Evolutionary conservation across 768 basidiomycete species (phyloP).

Genomic region (Boletus reticulatus): DNA sequence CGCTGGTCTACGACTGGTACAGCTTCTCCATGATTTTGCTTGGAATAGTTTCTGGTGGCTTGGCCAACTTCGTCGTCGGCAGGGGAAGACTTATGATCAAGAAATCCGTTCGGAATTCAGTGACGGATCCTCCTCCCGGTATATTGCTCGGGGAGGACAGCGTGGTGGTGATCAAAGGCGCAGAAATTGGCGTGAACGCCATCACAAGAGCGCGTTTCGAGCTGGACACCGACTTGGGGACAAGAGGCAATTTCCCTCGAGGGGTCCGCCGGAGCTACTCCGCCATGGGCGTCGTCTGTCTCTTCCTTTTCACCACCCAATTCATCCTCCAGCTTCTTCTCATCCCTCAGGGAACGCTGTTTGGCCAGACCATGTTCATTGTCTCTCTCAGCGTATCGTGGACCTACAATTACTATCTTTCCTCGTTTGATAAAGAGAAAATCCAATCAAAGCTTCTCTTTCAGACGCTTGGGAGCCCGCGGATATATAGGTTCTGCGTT

Average conservation of each 20-base stretch:
- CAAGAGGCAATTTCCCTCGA: neutral
- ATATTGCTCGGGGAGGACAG: constrained; percentile 18
- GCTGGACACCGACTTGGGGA: constrained; percentile 9
- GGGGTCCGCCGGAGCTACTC: constrained; percentile 4
- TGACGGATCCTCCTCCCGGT: constrained; percentile 20
- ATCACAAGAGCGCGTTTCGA: constrained; percentile 28
- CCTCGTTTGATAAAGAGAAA: constrained; percentile 30
- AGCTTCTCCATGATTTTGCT: constrained; percentile 31
- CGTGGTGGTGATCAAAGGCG: constrained; percentile 26
- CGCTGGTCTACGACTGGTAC: constrained; percentile 28
- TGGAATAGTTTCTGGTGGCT: constrained; percentile 28
- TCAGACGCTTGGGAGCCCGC: constrained; percentile 7
- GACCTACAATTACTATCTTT: constrained; percentile 30
- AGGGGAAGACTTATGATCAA: constrained; percentile 22
- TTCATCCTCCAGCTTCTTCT: constrained; percentile 33
- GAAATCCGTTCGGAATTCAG: constrained; percentile 13
- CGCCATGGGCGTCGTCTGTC: constrained; percentile 14
- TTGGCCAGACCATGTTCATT: constrained; percentile 35
- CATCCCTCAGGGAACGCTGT: constrained; percentile 30
- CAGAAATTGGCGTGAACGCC: constrained; percentile 21
- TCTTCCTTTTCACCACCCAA: constrained; percentile 27
- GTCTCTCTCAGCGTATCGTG: constrained; percentile 28
- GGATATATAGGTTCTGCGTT: constrained; percentile 10
- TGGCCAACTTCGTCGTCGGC: constrained; percentile 26
- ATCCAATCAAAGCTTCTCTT: constrained; percentile 23